Evolutionary conservation across 2,329 filamentous ascomycete genomes (phyloP), one percentile per base, ranked within the genome.

Genomic region (Daldinia sp.): DNA sequence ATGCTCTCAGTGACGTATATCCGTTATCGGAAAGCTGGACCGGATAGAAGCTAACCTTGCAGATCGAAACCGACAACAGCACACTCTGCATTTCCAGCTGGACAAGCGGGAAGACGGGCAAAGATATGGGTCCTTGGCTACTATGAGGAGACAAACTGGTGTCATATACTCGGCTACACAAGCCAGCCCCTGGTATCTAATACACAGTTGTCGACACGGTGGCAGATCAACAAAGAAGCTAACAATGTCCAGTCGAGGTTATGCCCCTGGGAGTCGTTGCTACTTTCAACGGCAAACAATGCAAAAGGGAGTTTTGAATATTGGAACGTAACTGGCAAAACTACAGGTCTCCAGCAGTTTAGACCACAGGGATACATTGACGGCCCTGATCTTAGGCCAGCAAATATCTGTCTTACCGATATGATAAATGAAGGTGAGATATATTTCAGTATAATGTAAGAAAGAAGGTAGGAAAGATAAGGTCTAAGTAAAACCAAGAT

Each of bases 51-150:
- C 44, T n/a, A 5, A 28, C 44, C 15, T 13, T 48, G 44, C 23
- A 48, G 44, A 28, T 46, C 42, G 20, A 48, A 18, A 13, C 44
- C 13, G 23, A 7, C 42, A 46, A 46, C 5, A 46, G 42, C 3
- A 46, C 42, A 46, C 42, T 46, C 23, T 46, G 42, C 42, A 6
- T 46, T 46, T 46, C 23, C 42, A 20, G 42, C 42, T 46, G 42
- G 42, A 15, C 42, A 18, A 46, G 42, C 9, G 12, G 42, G n/a
- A 9, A 23, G 20, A n/a, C n/a, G 20, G 42, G 20, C 20, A 4
- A 20, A 26, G 23, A 50, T 50, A 15, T 23, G 6, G 12, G 15
- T 50, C 46, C 30, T 30, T 30, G 26, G 13, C 46, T 4, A 50
- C 46, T 30, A 12, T 13, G 46, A 28, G 15, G 26, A 30, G 46